phyloP scores from a whole-genome alignment of 2,329 filamentous ascomycete species.

The Hortaea werneckii region DNA sequence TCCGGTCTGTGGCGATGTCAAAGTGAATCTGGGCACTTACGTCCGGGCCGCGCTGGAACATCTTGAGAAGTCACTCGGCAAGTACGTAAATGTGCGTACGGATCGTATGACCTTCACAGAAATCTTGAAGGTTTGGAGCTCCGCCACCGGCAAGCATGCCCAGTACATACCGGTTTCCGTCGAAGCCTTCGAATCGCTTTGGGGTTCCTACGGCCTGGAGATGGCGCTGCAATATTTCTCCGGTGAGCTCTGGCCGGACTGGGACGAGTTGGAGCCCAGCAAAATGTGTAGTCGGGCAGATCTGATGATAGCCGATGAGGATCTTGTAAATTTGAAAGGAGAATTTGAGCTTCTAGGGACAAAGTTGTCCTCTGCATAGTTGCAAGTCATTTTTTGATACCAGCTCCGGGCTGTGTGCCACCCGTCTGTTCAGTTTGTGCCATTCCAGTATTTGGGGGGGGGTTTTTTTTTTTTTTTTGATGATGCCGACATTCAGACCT shows the following conservation, averaged over 20 bases:
- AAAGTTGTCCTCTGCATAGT: no score
- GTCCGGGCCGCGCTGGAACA: conserved; percentile 7
- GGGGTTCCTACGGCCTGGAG: conserved; percentile 5
- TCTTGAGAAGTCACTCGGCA: conserved; percentile 3
- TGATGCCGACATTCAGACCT: no score
- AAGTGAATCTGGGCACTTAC: conserved; percentile 7
- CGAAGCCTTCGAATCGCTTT: conserved; percentile 5
- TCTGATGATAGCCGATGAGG: conserved; percentile 2
- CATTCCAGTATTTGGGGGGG: no score
- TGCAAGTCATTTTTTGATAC: no score
- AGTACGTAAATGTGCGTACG: conserved; percentile 9
- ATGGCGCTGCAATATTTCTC: conserved; percentile 6
- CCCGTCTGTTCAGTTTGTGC: no score
- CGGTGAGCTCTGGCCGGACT: conserved; percentile 6
- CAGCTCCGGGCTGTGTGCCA: no score
- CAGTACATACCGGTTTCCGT: conserved; percentile 2
- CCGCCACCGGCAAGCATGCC: conserved; percentile 5
- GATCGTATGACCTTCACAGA: conserved; percentile 6
- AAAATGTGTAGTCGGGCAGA: conserved; percentile 7
- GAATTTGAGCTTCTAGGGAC: conserved; percentile 7
- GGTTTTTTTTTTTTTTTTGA: no score
- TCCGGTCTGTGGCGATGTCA: conserved; percentile 5
- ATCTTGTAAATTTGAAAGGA: conserved; percentile 6
- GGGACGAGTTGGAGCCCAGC: conserved; percentile 2
- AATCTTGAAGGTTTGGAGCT: conserved; percentile 7